phyloP scores from a whole-genome alignment of 1,139 yeast species.

The Diutina ranongensis region DNA sequence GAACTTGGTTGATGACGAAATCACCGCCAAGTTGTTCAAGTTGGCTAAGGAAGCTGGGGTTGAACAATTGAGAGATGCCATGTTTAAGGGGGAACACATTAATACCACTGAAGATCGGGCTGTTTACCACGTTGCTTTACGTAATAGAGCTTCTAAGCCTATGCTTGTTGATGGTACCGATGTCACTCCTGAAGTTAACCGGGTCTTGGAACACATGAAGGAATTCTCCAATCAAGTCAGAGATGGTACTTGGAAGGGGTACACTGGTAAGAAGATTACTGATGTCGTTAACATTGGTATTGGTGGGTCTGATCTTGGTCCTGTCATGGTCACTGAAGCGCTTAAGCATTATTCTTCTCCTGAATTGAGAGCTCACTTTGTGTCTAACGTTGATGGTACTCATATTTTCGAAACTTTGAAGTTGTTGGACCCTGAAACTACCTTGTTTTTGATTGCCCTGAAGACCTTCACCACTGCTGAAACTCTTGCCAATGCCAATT shows the following conservation, averaged over 20 bases:
- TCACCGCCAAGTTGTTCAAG: conserved; percentile 51
- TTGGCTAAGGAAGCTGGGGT: conserved; percentile 88
- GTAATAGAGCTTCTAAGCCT: conserved; percentile 76
- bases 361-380: conserved; percentile 77
- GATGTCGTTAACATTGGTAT: conserved; percentile 96
- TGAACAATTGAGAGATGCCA: conserved; percentile 74
- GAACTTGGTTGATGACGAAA: conserved; percentile 81
- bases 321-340: conserved; percentile 98
- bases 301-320: conserved; percentile 98
- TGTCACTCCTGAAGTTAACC: conserved; percentile 83
- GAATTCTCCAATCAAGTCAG: conserved; percentile 85
- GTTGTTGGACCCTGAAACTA: conserved; percentile 73
- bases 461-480: conserved; percentile 99
- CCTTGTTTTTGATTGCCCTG: conserved; percentile 88
- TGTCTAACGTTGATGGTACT: conserved; percentile 97
- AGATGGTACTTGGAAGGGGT: conserved; percentile 93
- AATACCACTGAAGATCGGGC: conserved; percentile 95
- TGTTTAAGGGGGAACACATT: conserved; percentile 90
- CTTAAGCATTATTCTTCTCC: conserved; percentile 78
- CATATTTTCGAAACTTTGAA: conserved; percentile 88
- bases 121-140: conserved; percentile 89
- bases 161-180: conserved; percentile 85
- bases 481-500: conserved; percentile 88
- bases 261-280: conserved; percentile 87
- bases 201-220: conserved; percentile 89